phyloP scores from a whole-genome alignment of 352 stramenopile genomes.

The Phytopythium cucurbitacearum region DNA sequence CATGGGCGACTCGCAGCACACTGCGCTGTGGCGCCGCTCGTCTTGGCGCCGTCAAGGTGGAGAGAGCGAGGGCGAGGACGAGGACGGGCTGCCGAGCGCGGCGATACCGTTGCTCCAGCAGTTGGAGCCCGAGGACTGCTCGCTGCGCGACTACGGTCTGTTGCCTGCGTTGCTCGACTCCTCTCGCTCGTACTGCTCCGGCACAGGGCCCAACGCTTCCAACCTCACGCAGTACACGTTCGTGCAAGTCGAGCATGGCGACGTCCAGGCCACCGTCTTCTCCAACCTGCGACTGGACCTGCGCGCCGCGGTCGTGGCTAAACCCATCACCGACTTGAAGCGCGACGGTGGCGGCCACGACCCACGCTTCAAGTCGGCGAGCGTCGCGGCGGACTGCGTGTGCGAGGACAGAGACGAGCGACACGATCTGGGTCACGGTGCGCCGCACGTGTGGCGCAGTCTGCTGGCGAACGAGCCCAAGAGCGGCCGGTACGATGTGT shows the following conservation, averaged over 20 bases:
- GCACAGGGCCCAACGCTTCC: not conserved
- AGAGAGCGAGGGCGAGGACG: no score
- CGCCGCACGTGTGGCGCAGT: constrained; percentile 3
- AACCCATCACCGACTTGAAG: constrained; percentile 16
- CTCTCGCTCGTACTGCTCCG: constrained; percentile 10
- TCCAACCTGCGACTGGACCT: constrained; percentile 16
- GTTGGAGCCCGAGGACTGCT: constrained; percentile 8
- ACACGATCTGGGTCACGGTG: constrained; percentile 1
- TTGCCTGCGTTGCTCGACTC: constrained; percentile 11
- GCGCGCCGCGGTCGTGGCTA: constrained; percentile 9
- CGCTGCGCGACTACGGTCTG: constrained; percentile 14
- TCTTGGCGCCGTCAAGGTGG: no score
- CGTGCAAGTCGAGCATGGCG: constrained; percentile 10
- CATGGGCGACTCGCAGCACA: no score
- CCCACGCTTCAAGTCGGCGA: constrained; percentile 24
- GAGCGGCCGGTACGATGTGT: no score
- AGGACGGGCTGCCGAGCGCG: no score
- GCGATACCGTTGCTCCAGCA: no score
- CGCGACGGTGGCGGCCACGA: constrained; percentile 23
- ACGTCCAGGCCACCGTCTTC: constrained; percentile 10
- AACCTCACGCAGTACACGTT: constrained; percentile 10
- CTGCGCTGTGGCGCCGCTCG: no score
- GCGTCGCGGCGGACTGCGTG: constrained; percentile 14
- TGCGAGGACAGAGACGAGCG: constrained; percentile 14
- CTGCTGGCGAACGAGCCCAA: no score